Evolutionary conservation across 2,329 filamentous ascomycete species (phyloP).

Genomic region (Magnaporthiopsis incrustans): DNA sequence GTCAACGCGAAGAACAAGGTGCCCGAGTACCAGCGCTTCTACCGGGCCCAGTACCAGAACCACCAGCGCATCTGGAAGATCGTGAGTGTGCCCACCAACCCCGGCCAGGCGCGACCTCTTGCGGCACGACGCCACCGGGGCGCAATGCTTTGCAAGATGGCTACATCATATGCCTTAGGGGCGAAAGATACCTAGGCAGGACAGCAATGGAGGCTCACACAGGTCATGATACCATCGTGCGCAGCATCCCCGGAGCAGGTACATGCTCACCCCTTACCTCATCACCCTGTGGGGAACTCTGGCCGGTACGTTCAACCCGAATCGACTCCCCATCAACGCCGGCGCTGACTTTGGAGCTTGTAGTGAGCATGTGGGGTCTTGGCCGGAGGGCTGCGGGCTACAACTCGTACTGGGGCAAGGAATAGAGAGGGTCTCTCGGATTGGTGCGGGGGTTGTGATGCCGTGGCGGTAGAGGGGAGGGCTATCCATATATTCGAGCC

Average conservation of each 20-base stretch:
- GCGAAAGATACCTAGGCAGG: conserved; percentile 5
- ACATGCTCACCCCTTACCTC: conserved; percentile 62
- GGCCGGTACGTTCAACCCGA: conserved; percentile 41
- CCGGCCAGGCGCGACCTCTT: no score
- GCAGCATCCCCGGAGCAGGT: conserved; percentile 60
- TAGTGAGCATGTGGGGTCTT: conserved; percentile 62
- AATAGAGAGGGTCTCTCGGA: neutral
- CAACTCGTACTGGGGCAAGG: conserved; percentile 60
- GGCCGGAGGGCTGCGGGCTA: conserved; percentile 65
- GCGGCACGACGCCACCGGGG: neutral
- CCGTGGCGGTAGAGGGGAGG: neutral
- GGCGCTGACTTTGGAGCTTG: conserved; percentile 8
- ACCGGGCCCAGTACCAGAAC: conserved; percentile 64
- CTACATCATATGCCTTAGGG: neutral
- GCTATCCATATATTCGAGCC: neutral
- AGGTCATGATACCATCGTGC: conserved; percentile 18
- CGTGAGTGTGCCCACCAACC: conserved; percentile 41
- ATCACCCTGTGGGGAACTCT: conserved; percentile 54
- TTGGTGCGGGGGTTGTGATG: neutral
- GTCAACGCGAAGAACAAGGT: conserved; percentile 71
- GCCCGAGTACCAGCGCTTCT: conserved; percentile 64
- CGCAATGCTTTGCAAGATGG: neutral
- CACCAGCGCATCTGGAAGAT: conserved; percentile 70
- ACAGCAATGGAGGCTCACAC: conserved; percentile 12
- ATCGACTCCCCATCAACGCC: neutral